Evolutionary conservation across 2,329 filamentous ascomycete genomes (phyloP), one percentile per base, ranked within the genome.

Genomic region (Calonectria hongkongensis): DNA sequence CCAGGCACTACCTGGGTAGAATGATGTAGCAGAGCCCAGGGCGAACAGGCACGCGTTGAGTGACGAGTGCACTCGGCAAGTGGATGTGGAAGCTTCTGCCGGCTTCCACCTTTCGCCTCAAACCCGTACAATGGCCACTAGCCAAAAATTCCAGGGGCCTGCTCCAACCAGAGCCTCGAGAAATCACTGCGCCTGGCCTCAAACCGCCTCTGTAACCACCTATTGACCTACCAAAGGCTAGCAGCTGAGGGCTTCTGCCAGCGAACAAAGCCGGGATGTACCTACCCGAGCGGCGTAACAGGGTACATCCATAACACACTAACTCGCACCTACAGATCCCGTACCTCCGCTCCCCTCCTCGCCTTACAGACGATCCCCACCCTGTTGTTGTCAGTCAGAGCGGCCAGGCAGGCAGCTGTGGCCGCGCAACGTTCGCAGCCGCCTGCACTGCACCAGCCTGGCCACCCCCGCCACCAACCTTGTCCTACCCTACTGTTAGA

Each of bases 21-120:
- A 79, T 79, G 79, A 79, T 80, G 78, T 54, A 71, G 70, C 69
- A 64, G 50, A 62, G 36, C 12, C 71, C 45, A 76, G 76, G 71
- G 73, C 72, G 66, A 71, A 56, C 68, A 63, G 66, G 41, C 78
- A 79, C 78, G 75, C 78, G 78, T 73, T 71, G 74, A 79, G 78
- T 79, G 78, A 79, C 78, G 78, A 79, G 43, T 66, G 73, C 71
- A 65, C 54, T 25, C 47, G 67, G 50, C 50, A 72, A 70, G 62
- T 70, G 73, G 76, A 72, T 76, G 79, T 81, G 76, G 81, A 83
- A 83, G 75, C 76, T 83, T 83, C 81, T 81, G 74, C 76, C 73
- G 71, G 66, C 74, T 82, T 83, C 81, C 74, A 81, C 74, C 64
- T 56, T 28, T 18, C 70, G 73, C 65, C 56, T 63, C 41, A 33